Percentiles rank a stretch among this genome's conserved stretches.
These are phyloP conservation scores for Aspergillus calidoustus DNA, from an alignment of 2,329 filamentous ascomycete genomes.

Conservation along the genomic window DNA sequence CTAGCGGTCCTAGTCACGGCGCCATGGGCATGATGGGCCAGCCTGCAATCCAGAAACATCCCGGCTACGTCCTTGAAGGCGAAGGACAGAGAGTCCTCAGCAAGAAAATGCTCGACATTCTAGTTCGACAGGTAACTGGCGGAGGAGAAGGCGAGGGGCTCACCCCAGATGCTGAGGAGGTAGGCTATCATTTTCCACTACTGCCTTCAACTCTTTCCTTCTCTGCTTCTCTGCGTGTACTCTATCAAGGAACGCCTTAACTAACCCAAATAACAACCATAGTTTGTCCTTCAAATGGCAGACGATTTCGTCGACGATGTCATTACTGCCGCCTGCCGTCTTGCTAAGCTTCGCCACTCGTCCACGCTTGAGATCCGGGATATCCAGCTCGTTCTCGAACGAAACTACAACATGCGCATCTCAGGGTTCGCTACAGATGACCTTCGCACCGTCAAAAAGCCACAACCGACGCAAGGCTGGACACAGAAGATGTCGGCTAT, in stretches of 20 bases:
- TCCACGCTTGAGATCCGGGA: slow-evolving; percentile 89
- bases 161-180: slow-evolving; percentile 94
- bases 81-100: slow-evolving; percentile 92
- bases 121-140: slow-evolving; percentile 91
- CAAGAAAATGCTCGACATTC: slow-evolving; percentile 95
- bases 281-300: slow-evolving; percentile 86
- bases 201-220: slow-evolving; percentile 1
- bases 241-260: slow-evolving; percentile 6
- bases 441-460: slow-evolving; percentile 89
- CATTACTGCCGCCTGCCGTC: slow-evolving; percentile 81
- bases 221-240: slow-evolving; percentile 2
- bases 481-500: slow-evolving; percentile 97
- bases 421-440: slow-evolving; percentile 95
- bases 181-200: slow-evolving; percentile 48
- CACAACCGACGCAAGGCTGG: slow-evolving; percentile 86
- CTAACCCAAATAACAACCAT: slow-evolving; percentile 18
- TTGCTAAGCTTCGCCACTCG: slow-evolving; percentile 90
- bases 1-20: slow-evolving; percentile 73
- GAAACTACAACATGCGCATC: slow-evolving; percentile 87
- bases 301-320: slow-evolving; percentile 96
- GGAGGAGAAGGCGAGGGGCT: slow-evolving; percentile 75
- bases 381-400: slow-evolving; percentile 80
- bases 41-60: slow-evolving; percentile 79
- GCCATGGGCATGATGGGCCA: slow-evolving; percentile 84
- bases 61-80: slow-evolving; percentile 83